phyloP scores from a whole-genome alignment of 2,329 filamentous ascomycete genomes.

The Aspergillus udagawae region DNA sequence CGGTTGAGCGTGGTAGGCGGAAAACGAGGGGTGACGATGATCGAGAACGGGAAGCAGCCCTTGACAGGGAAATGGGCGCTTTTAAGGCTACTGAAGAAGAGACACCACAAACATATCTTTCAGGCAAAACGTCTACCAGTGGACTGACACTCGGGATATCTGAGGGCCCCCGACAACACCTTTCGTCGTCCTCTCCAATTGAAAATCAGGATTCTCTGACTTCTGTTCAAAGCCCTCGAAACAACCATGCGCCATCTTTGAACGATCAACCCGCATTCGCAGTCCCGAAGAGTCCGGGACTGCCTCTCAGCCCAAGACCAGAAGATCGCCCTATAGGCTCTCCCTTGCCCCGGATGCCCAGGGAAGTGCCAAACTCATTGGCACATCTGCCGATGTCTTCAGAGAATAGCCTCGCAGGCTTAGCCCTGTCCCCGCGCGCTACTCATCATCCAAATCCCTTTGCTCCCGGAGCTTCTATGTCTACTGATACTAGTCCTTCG shows the following conservation, averaged over 20 bases:
- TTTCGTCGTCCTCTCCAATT: slow-evolving; percentile 26
- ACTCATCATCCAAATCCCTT: slow-evolving; percentile 70
- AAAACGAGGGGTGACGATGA: slow-evolving; percentile 89
- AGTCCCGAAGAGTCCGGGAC: slow-evolving; percentile 58
- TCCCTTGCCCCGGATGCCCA: slow-evolving; percentile 55
- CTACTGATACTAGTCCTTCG: slow-evolving; percentile 21
- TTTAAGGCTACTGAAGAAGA: slow-evolving; percentile 43
- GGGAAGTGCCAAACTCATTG: slow-evolving; percentile 46
- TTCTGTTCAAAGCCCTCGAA: slow-evolving; percentile 28
- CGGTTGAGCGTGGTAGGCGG: slow-evolving; percentile 65
- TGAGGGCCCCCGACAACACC: slow-evolving; percentile 52
- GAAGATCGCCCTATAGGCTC: slow-evolving; percentile 57
- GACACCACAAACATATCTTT: background rate
- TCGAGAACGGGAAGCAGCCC: slow-evolving; percentile 65
- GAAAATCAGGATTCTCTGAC: slow-evolving; percentile 26
- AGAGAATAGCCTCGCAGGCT: slow-evolving; percentile 45
- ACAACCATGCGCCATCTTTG: slow-evolving; percentile 16
- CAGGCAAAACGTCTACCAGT: slow-evolving; percentile 8
- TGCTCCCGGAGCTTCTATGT: slow-evolving; percentile 64
- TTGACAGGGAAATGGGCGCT: slow-evolving; percentile 62
- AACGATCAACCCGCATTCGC: slow-evolving; percentile 41
- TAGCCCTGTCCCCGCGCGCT: slow-evolving; percentile 67
- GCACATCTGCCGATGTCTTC: slow-evolving; percentile 68
- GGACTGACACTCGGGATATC: slow-evolving; percentile 21
- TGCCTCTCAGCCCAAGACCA: slow-evolving; percentile 60